A percentile compares a stretch with the other conserved stretches of the same genome.
phyloP scores from a whole-genome alignment of 202 grass and related monocot genomes.

The Panicum hallii region DNA sequence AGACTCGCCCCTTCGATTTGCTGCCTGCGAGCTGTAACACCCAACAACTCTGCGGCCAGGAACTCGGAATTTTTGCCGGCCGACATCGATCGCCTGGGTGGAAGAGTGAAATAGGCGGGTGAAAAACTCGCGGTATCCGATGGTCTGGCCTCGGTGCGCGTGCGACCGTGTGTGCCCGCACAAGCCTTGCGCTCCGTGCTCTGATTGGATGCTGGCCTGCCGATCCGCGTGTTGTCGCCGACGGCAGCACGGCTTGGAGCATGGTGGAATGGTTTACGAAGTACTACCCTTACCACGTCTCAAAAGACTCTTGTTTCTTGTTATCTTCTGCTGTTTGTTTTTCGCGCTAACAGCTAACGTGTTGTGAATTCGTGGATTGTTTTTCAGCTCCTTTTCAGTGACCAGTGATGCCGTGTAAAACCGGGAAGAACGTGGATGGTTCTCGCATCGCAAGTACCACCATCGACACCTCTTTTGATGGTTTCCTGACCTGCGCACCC shows the following conservation, averaged over 20 bases:
- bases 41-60: conserved; percentile 28
- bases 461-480: background rate
- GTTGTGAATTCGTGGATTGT: background rate
- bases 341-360: background rate
- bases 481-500: background rate
- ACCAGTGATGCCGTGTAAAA: background rate
- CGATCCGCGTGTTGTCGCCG: background rate
- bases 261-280: background rate
- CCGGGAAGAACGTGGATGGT: background rate
- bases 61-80: background rate
- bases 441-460: background rate
- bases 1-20: background rate
- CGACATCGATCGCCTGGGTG: conserved; percentile 1
- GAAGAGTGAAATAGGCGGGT: background rate
- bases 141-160: background rate
- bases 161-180: background rate
- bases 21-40: conserved; percentile 32
- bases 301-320: background rate
- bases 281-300: background rate
- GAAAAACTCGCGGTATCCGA: background rate
- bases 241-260: background rate
- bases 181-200: conserved; percentile 6
- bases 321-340: background rate
- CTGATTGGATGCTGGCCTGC: background rate
- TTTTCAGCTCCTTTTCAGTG: background rate